Evolutionary conservation across 108 stramenopile species (phyloP), one percentile per base, ranked within the genome.

Genomic region (Cyclotella baltica): DNA sequence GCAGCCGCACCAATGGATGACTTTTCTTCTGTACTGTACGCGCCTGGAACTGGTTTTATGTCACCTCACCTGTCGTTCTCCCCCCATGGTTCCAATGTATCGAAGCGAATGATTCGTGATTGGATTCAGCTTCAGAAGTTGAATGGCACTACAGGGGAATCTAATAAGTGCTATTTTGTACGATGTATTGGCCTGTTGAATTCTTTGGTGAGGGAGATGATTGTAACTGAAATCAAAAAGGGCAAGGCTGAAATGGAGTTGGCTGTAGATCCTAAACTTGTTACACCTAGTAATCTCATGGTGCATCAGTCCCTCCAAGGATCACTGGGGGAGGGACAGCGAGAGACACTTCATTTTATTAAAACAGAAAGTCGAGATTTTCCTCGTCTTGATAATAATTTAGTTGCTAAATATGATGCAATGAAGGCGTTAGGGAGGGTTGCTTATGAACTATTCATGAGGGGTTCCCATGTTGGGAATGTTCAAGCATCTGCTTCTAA

Each of bases 341-440:
- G n/a, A n/a, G 51, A 52, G 51, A 52, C 51, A n/a, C n/a, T 52
- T 13, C 51, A 52, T 52, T 52, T 52, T n/a, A 52, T 52, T 13
- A 43, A 43, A 6, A 10, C 40, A 10, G 40, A 13, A 43, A 43
- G 10, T 43, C 10, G 13, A 43, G 40, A 43, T 13, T 10, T 13
- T 43, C 10, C 40, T 10, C 13, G 40, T 43, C 40, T 43, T 43
- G 40, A 6, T 43, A 13, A 13, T 8, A 11, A 13, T 11, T n/a
- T n/a, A n/a, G 13, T 11, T 43, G 38, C 8, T 4, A 37, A 63
- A 36, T 63, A 63, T 40, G 36, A 15, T n/a, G 35, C 62, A 11
- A 63, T 63, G 62, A 63, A 20, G 4, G 62, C 62, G 6, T 63
- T 63, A 36, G 62, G 62, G 36, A 38, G 3, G 19, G 28, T 63